These are phyloP conservation scores for Aschersonia sp. DNA, from an alignment of 2,329 filamentous ascomycete genomes.

Conservation along the genomic window DNA sequence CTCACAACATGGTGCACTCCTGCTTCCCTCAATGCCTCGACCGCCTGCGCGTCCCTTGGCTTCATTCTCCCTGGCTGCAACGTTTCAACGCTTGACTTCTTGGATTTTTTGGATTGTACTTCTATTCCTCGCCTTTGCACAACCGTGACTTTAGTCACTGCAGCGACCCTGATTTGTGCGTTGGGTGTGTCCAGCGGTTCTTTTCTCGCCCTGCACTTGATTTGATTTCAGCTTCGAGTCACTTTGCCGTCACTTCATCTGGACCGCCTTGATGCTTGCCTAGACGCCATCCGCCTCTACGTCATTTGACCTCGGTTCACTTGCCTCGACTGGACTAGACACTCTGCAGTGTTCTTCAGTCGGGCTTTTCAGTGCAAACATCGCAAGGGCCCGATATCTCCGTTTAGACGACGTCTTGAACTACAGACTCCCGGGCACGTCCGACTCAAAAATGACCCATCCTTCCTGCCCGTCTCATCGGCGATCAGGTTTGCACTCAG, in stretches of 20 bases:
- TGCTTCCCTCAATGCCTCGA: background rate
- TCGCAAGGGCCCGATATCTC: no score
- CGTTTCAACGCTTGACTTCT: background rate
- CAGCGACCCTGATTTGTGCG: background rate
- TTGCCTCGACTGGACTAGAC: no score
- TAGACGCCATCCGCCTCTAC: background rate
- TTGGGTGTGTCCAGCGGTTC: background rate
- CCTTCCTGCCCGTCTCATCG: background rate
- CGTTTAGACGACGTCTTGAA: no score
- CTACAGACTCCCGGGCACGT: no score
- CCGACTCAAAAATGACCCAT: background rate
- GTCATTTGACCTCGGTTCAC: no score
- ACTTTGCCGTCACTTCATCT: background rate
- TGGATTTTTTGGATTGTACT: conserved; percentile 3
- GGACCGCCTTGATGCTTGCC: background rate
- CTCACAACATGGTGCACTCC: background rate
- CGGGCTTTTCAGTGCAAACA: no score
- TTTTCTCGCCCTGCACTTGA: background rate
- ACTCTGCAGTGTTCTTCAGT: no score
- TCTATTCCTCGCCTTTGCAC: background rate
- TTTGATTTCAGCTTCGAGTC: background rate
- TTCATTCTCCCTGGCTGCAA: no score
- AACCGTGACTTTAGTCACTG: background rate
- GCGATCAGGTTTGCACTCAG: background rate
- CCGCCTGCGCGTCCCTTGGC: background rate